Percentiles rank a stretch among this genome's conserved stretches.
These are phyloP conservation scores for Phytophthora sp. DNA, from an alignment of 352 stramenopile species.

Conservation along the genomic window DNA sequence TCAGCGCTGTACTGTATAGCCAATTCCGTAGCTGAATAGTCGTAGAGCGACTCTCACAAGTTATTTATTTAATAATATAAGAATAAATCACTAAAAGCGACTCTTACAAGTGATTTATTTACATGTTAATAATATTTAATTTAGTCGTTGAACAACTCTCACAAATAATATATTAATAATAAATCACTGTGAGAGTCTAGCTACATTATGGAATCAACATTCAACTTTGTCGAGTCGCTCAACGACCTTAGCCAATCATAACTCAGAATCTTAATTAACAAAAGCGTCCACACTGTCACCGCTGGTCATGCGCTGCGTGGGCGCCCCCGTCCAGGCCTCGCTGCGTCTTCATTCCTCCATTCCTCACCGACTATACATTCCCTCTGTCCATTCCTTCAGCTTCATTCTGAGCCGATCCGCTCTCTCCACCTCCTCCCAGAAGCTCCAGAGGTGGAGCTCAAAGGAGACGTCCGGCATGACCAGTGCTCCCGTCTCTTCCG, in stretches of 20 bases:
- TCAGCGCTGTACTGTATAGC: too few relatives aligned
- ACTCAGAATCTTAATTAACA: not conserved
- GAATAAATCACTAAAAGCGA: too few relatives aligned
- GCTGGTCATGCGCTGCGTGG: conserved; percentile 13
- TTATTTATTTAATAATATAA: too few relatives aligned
- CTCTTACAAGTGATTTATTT: too few relatives aligned
- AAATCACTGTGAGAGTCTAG: too few relatives aligned
- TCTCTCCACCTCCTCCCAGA: conserved; percentile 3
- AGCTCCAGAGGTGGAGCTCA: conserved; percentile 9
- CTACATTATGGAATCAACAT: too few relatives aligned
- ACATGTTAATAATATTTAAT: too few relatives aligned
- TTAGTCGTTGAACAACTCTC: too few relatives aligned
- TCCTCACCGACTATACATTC: not conserved
- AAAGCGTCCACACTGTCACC: not conserved
- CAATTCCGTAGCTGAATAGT: too few relatives aligned
- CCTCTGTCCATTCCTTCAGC: not conserved
- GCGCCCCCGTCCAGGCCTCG: not conserved
- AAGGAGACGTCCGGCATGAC: conserved; percentile 13
- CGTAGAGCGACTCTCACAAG: too few relatives aligned
- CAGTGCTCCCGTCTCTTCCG: not conserved
- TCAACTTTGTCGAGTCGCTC: too few relatives aligned
- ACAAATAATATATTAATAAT: too few relatives aligned
- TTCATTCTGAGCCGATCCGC: not conserved
- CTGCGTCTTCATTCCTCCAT: not conserved
- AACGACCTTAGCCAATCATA: conserved; percentile 1